Evolutionary conservation across 129 eudicot species (phyloP).

Genomic region (Ambrosia artemisiifolia): DNA sequence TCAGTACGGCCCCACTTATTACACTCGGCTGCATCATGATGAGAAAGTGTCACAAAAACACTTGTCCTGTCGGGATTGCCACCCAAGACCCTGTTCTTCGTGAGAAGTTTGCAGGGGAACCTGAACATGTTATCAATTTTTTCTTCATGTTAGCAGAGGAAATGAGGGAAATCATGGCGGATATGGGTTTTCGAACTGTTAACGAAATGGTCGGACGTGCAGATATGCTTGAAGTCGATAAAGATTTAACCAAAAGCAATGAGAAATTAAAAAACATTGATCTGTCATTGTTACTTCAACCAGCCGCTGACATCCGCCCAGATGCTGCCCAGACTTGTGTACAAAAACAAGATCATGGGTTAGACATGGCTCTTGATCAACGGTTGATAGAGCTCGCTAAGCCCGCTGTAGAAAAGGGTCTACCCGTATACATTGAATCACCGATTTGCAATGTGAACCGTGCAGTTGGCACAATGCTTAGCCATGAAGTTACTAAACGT

Average conservation of each 20-base stretch:
- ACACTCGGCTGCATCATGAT: constrained; percentile 99
- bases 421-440: constrained; percentile 87
- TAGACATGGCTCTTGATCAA: constrained; percentile 93
- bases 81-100: constrained; percentile 97
- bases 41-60: constrained; percentile 96
- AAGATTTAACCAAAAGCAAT: constrained; percentile 53
- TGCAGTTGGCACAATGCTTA: constrained; percentile 97
- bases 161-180: constrained; percentile 88
- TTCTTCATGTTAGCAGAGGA: constrained; percentile 99
- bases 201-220: constrained; percentile 97
- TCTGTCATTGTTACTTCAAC: constrained; percentile 81
- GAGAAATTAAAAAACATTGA: constrained; percentile 82
- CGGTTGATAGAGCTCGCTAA: constrained; percentile 56
- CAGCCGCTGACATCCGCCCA: constrained; percentile 88
- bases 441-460: constrained; percentile 85
- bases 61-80: constrained; percentile 97
- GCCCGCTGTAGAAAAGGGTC: constrained; percentile 75
- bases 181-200: constrained; percentile 67
- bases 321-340: constrained; percentile 87
- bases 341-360: constrained; percentile 92
- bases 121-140: constrained; percentile 93
- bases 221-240: constrained; percentile 92
- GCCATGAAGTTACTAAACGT: constrained; percentile 93
- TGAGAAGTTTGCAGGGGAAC: constrained; percentile 93
- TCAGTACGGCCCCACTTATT: constrained; percentile 95